Base-by-base conservation (phyloP, 306 rosid genomes). In the Inga leiocalycina region DNA sequence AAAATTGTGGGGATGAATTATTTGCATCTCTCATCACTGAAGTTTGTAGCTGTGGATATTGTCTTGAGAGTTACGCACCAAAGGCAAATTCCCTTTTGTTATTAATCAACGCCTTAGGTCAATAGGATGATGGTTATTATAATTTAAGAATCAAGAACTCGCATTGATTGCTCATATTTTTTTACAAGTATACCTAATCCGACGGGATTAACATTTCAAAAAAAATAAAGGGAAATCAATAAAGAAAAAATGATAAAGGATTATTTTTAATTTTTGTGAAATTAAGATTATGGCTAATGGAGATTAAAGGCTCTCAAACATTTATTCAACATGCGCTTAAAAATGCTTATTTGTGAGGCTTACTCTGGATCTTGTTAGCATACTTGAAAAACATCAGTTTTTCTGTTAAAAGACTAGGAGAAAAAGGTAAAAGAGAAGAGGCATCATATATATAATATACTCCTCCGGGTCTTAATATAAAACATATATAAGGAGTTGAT, bases 401-500 rank as follows among this genome's bases (percentile, higher is more conserved):
- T 54, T 17, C 7, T 4, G 10, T 24, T 17, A 17, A 56, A 10
- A 56, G 22, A 20, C 27, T 19, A 7, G 62, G 3, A 17, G 62
- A 24, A 56, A 56, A 19, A n/a, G 30, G 13, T 5, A 20, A n/a
- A 57, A 57, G 64, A 56, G 1, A n/a, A 16, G n/a, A 16, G 9
- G n/a, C 8, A 51, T 16, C 54, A 14, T 49, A 49, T 49, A 49
- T 49, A 49, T 49, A 49, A 46, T 39, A 39, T 39, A 6, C 41
- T 39, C 41, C 0, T 39, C 0, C 1, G 0, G 1, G 5, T 0
- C 1, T 39, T 39, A 0, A 6, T 39, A 39, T 39, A 39, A 39
- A 0, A 39, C 8, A 39, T 39, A 39, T 5, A 5, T 39, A 6
- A 39, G 1, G 1, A 39, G 8, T 39, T 39, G 6, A 39, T 37